Evolutionary conservation across 2,329 filamentous ascomycete species (phyloP).

Genomic region (Calonectria leucothoes): DNA sequence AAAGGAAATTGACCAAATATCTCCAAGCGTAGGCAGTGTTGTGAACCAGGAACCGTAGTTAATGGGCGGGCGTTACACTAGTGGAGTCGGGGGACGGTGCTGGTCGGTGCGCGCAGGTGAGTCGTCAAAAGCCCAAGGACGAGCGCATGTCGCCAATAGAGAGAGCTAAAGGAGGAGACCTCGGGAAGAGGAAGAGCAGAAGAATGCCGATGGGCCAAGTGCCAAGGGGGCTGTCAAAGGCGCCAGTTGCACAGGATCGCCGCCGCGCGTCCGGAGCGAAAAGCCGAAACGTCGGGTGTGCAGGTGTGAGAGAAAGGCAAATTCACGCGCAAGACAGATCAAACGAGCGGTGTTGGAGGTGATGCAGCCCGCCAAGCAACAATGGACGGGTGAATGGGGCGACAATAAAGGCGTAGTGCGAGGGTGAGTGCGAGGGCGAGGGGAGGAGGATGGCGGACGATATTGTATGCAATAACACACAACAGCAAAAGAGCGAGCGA

Average conservation of each 20-base stretch:
- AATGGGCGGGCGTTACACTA: slow-evolving; percentile 17
- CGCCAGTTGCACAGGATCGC: not conserved
- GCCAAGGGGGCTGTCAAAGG: not conserved
- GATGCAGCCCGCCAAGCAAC: not conserved
- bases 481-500: slow-evolving; percentile 29
- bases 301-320: not conserved
- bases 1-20: slow-evolving; percentile 13
- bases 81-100: slow-evolving; percentile 16
- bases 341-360: not conserved
- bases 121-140: slow-evolving; percentile 16
- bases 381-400: not conserved
- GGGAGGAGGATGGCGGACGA: slow-evolving; percentile 4
- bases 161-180: not conserved
- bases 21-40: not conserved
- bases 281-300: not conserved
- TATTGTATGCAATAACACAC: no score
- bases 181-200: not conserved
- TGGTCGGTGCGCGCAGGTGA: slow-evolving; percentile 24
- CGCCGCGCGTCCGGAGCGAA: not conserved
- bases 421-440: not conserved
- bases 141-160: slow-evolving; percentile 23
- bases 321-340: not conserved
- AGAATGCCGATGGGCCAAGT: not conserved
- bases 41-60: slow-evolving; percentile 5
- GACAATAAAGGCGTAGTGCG: not conserved